phyloP scores from a whole-genome alignment of 1,284 basidiomycete genomes.

The Leccinum fuscescens region DNA sequence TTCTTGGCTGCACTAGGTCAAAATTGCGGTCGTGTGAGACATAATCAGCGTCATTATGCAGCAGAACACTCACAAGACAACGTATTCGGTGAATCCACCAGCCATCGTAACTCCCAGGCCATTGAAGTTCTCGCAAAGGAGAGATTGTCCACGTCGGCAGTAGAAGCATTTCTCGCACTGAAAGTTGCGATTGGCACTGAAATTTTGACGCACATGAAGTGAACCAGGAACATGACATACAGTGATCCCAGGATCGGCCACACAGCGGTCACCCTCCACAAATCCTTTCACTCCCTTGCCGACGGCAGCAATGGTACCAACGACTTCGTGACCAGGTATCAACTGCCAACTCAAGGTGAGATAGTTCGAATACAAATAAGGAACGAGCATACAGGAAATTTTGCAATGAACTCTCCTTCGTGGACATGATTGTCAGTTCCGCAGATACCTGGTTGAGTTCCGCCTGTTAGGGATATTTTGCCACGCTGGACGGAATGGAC shows the following conservation, averaged over 20 bases:
- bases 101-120: slow-evolving; percentile 70
- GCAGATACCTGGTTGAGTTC: slow-evolving; percentile 50
- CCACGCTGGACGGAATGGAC: slow-evolving; percentile 10
- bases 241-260: slow-evolving; percentile 64
- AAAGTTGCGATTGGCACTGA: background rate
- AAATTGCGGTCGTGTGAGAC: background rate
- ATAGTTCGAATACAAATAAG: background rate
- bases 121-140: slow-evolving; percentile 77
- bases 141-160: slow-evolving; percentile 69
- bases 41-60: background rate
- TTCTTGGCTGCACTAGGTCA: slow-evolving; percentile 55
- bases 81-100: slow-evolving; percentile 84
- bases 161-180: slow-evolving; percentile 82
- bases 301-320: slow-evolving; percentile 63
- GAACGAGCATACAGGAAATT: slow-evolving; percentile 54
- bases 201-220: background rate
- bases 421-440: slow-evolving; percentile 76
- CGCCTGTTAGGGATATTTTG: background rate
- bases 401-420: slow-evolving; percentile 72
- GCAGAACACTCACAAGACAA: slow-evolving; percentile 57
- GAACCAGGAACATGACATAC: slow-evolving; percentile 34
- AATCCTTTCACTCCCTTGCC: slow-evolving; percentile 71
- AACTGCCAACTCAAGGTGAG: slow-evolving; percentile 41
- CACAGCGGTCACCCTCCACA: slow-evolving; percentile 68
- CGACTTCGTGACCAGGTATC: slow-evolving; percentile 80